phyloP scores from a whole-genome alignment of 805 yeast species.

The Suhomyces prunicola region DNA sequence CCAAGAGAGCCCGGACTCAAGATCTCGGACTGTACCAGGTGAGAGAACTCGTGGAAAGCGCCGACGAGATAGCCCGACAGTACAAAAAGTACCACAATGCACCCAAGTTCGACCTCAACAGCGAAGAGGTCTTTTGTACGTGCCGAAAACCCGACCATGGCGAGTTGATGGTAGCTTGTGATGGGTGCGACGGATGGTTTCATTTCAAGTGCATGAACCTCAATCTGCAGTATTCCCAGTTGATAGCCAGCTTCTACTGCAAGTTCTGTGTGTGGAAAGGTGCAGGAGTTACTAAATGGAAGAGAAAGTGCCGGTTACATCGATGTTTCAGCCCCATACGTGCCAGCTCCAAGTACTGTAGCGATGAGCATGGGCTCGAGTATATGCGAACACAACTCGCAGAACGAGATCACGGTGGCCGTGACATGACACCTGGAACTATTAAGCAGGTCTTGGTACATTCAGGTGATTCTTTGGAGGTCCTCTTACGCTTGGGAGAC shows the following conservation, averaged over 20 bases:
- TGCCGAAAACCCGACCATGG: constrained; percentile 80
- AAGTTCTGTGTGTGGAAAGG: constrained; percentile 62
- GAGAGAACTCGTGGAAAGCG: constrained; percentile 5
- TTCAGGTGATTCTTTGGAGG: constrained; percentile 17
- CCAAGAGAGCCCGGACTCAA: background rate
- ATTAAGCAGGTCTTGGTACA: constrained; percentile 24
- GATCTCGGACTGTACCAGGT: background rate
- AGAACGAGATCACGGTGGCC: background rate
- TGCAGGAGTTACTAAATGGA: constrained; percentile 61
- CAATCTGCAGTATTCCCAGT: constrained; percentile 45
- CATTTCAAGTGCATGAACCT: constrained; percentile 77
- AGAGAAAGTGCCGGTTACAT: constrained; percentile 65
- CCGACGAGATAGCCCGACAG: constrained; percentile 34
- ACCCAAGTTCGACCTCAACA: constrained; percentile 43
- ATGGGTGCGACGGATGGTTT: constrained; percentile 94
- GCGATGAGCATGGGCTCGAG: constrained; percentile 61
- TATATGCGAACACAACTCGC: constrained; percentile 35
- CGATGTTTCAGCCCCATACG: constrained; percentile 56
- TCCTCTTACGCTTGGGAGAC: constrained; percentile 26
- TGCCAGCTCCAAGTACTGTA: constrained; percentile 67
- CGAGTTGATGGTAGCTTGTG: constrained; percentile 88
- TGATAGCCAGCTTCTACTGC: constrained; percentile 68
- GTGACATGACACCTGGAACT: constrained; percentile 13
- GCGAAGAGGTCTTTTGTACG: constrained; percentile 69
- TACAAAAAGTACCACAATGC: constrained; percentile 33